A percentile compares a stretch with the other conserved stretches of the same genome.
Evolutionary conservation across 129 eudicot species (phyloP).

Genomic region (Escallonia herrerae): DNA sequence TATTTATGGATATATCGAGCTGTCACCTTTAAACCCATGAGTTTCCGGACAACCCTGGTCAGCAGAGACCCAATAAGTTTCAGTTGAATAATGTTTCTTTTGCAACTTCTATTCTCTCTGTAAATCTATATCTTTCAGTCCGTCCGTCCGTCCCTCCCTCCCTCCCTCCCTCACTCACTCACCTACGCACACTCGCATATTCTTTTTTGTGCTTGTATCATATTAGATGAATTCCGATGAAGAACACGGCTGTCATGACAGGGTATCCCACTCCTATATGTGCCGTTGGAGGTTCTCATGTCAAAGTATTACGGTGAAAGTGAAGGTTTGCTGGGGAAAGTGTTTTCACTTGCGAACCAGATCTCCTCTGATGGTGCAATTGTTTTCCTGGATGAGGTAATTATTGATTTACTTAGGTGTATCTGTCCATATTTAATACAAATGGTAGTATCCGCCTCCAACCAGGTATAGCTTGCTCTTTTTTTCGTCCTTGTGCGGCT

Average conservation of each 20-base stretch:
- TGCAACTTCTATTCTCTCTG: too few species aligned
- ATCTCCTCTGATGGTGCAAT: constrained; percentile 72
- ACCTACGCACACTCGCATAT: too few species aligned
- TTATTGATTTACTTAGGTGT: background rate
- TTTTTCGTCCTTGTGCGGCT: constrained; percentile 3
- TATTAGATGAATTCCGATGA: background rate
- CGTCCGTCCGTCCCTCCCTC: too few species aligned
- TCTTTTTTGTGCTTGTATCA: background rate
- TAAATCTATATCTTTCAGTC: too few species aligned
- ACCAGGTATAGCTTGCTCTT: background rate
- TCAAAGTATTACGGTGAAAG: constrained; percentile 98
- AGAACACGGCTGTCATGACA: constrained; percentile 21
- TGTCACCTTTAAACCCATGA: too few species aligned
- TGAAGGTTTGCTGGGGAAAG: constrained; percentile 89
- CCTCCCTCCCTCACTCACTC: too few species aligned
- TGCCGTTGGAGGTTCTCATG: constrained; percentile 89
- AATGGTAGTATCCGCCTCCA: background rate
- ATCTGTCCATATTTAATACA: background rate
- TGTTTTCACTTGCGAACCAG: constrained; percentile 90
- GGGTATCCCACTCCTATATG: constrained; percentile 91
- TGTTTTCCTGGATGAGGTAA: constrained; percentile 94
- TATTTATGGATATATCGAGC: too few species aligned
- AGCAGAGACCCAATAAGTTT: too few species aligned
- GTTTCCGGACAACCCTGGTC: too few species aligned
- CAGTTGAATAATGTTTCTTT: too few species aligned